Percentiles rank a stretch among this genome's conserved stretches.
Conservation (phyloP, 176 grass and related monocot genomes). For the Puya raimondii region DNA sequence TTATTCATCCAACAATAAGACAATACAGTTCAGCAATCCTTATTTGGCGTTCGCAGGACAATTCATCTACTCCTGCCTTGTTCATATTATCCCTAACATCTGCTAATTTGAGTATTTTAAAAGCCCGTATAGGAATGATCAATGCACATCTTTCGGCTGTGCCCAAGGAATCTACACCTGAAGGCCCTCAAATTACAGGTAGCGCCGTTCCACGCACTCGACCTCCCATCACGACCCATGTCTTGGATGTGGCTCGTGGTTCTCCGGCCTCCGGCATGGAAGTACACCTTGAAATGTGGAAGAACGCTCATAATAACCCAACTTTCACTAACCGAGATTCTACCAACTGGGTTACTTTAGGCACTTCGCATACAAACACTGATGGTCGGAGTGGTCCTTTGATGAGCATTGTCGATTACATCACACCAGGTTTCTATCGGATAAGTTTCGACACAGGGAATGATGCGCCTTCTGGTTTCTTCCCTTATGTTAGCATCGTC, state of each 20-base stretch:
- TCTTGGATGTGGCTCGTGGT: constrained; percentile 61
- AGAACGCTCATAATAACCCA: constrained; percentile 25
- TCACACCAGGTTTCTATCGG: constrained; percentile 63
- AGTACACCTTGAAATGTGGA: constrained; percentile 82
- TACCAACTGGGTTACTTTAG: constrained; percentile 44
- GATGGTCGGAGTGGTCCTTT: constrained; percentile 78
- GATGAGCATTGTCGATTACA: constrained; percentile 55
- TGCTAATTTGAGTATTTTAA: constrained; percentile 28
- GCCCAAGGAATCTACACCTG: constrained; percentile 39
- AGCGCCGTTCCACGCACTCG: constrained; percentile 27
- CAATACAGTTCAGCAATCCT: background rate
- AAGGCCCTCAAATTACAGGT: constrained; percentile 67
- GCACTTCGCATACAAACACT: constrained; percentile 58
- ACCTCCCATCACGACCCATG: constrained; percentile 90
- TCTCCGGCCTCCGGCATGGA: constrained; percentile 69
- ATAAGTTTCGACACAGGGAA: constrained; percentile 77
- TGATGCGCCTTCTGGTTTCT: constrained; percentile 71
- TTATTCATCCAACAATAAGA: too few species aligned
- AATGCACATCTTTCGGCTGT: constrained; percentile 67
- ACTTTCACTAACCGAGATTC: constrained; percentile 49
- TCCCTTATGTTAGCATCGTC: constrained; percentile 76
- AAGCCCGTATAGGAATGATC: constrained; percentile 78
- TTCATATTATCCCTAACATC: constrained; percentile 14
- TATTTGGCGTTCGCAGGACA: background rate
- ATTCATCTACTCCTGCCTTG: background rate